Base-by-base conservation (phyloP, 164 flowering plant species). In the Nymphaea colorata region DNA sequence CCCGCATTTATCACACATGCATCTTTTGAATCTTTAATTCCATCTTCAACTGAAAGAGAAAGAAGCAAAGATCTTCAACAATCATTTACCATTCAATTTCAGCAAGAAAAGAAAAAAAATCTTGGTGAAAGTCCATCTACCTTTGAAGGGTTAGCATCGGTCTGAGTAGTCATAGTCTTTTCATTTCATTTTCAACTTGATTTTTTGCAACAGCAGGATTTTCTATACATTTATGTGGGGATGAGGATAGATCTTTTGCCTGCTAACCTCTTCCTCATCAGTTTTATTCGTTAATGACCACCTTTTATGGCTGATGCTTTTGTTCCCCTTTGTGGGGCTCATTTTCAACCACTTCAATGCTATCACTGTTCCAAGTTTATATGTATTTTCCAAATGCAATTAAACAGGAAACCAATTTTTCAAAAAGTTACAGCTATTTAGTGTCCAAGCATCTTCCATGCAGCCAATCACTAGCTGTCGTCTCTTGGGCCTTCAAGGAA, bases 401-500 rank as follows among this genome's bases (percentile, higher is more conserved):
- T n/a, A n/a, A n/a, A n/a, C n/a, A n/a, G n/a, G n/a, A 51, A 51
- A 14, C 57, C 57, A 51, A 51, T 8, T 15, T 51, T 15, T 15
- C 57, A 61, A 61, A 17, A 61, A 4, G n/a, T 8, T 17, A 61
- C n/a, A 61, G 41, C 43, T 66, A 68, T 2, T 5, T 11, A 47
- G 25, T 41, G 43, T 12, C 36, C 53, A 67, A 70, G 92, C 99
- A 96, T 84, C 66, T 81, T 86, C 64, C 83, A 44, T 61, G 62
- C 82, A 55, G 76, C 68, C 67, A 61, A 51, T 41, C 81, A 83
- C 62, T 81, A 79, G 73, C 67, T 67, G 53, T 74, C 78, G 73
- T 77, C 82, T 42, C 93, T 88, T 73, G 97, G 91, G 79, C 89
- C 98, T 78, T 92, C 98, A 71, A 92, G 82, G 71, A 84, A 53